Conservation (phyloP, 441 rosid genomes). For the Aleurites moluccanus region DNA sequence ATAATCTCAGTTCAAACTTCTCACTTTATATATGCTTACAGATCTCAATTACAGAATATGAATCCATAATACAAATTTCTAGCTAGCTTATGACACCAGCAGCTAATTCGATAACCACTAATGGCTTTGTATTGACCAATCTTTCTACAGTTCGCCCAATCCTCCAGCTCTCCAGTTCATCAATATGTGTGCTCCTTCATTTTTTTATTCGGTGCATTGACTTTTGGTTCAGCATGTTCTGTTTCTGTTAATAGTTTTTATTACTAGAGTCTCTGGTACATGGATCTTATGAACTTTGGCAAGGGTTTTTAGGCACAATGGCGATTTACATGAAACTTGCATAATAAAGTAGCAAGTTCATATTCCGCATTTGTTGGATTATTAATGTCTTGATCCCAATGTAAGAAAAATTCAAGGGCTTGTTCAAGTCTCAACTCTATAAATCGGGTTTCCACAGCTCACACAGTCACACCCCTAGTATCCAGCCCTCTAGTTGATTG, state of each 20-base stretch:
- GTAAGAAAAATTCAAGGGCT: conserved; percentile 36
- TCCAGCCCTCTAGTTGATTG: not conserved
- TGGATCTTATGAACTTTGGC: conserved; percentile 10
- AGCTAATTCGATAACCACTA: no score
- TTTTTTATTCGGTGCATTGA: no score
- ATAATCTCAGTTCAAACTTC: no score
- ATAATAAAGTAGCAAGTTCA: not conserved
- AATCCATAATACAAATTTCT: no score
- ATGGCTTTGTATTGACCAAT: no score
- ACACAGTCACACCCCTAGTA: not conserved
- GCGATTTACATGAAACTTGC: conserved; percentile 1
- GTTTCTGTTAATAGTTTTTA: not conserved
- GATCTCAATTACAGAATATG: no score
- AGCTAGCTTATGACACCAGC: no score
- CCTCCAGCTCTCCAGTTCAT: no score
- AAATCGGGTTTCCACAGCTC: not conserved
- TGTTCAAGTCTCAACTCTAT: conserved; percentile 36
- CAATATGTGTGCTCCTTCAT: no score
- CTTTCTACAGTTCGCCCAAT: no score
- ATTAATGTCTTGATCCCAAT: conserved; percentile 35
- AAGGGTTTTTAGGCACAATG: conserved; percentile 21
- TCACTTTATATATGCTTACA: no score
- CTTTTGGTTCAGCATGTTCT: conserved; percentile 27
- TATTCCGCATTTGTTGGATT: conserved; percentile 18
- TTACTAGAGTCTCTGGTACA: conserved; percentile 4